Evolutionary conservation across 306 rosid genomes (phyloP).

Genomic region (Prosopis cineraria): DNA sequence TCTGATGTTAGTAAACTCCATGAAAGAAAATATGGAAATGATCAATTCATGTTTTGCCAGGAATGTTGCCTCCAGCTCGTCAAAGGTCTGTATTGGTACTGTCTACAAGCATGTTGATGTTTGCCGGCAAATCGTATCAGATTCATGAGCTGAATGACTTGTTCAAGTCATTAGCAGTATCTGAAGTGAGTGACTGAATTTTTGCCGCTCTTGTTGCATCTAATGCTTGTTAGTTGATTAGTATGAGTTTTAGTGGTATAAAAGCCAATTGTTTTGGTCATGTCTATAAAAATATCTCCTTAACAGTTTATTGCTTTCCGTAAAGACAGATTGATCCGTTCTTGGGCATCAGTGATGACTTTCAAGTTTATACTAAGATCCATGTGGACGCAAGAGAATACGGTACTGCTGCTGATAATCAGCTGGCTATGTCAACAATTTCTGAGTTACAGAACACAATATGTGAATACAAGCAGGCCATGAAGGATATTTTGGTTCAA

Average conservation of each 20-base stretch:
- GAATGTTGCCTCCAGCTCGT: conserved; percentile 58
- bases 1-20: conserved; percentile 9
- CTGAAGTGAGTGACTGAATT: conserved; percentile 63
- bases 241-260: conserved; percentile 6
- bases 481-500: conserved; percentile 61
- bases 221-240: conserved; percentile 17
- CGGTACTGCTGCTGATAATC: conserved; percentile 72
- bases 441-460: conserved; percentile 64
- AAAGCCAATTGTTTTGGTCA: conserved; percentile 2
- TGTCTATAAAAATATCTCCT: background rate
- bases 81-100: conserved; percentile 78
- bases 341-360: conserved; percentile 75
- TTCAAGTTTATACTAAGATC: conserved; percentile 72
- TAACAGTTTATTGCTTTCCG: conserved; percentile 12
- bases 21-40: conserved; percentile 12
- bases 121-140: conserved; percentile 71
- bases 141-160: conserved; percentile 73
- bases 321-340: conserved; percentile 77
- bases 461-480: conserved; percentile 47
- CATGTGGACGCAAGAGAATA: conserved; percentile 60
- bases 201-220: conserved; percentile 13
- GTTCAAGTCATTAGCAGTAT: conserved; percentile 58
- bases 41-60: conserved; percentile 48
- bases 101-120: conserved; percentile 78
- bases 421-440: conserved; percentile 59